These are phyloP conservation scores for Colletotrichum sp. DNA, from an alignment of 2,329 filamentous ascomycete genomes.

Conservation along the genomic window DNA sequence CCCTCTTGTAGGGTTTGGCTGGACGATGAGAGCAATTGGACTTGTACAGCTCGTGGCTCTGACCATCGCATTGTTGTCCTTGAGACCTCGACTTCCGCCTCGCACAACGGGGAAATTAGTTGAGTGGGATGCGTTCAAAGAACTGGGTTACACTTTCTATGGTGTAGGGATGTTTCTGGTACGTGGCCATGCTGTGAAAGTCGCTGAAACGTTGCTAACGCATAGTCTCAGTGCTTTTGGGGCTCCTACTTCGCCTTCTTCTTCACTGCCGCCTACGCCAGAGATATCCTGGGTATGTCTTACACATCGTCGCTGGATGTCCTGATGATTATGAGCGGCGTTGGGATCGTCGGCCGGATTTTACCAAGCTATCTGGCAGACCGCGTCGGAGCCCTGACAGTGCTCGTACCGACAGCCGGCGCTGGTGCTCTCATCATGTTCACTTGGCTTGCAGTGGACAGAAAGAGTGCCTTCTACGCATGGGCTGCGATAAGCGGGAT, in stretches of 20 bases:
- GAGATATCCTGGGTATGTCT: slow-evolving; percentile 37
- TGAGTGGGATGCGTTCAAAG: slow-evolving; percentile 50
- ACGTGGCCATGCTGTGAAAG: not conserved
- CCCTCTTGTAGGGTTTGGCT: slow-evolving; percentile 59
- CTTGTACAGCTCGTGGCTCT: slow-evolving; percentile 59
- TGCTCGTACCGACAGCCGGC: slow-evolving; percentile 43
- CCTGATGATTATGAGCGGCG: slow-evolving; percentile 57
- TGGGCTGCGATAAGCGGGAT: slow-evolving; percentile 34
- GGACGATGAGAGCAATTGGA: slow-evolving; percentile 63
- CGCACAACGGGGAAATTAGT: slow-evolving; percentile 43
- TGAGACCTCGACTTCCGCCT: slow-evolving; percentile 45
- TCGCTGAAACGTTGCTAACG: not conserved
- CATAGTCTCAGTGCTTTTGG: slow-evolving; percentile 49
- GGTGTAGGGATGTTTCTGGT: slow-evolving; percentile 35
- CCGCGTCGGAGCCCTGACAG: slow-evolving; percentile 54
- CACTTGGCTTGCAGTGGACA: slow-evolving; percentile 31
- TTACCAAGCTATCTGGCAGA: slow-evolving; percentile 53
- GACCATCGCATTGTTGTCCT: slow-evolving; percentile 37
- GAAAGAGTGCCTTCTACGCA: slow-evolving; percentile 26
- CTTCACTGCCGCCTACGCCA: slow-evolving; percentile 58
- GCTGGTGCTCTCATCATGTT: slow-evolving; percentile 26
- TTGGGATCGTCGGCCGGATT: slow-evolving; percentile 54
- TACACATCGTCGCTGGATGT: slow-evolving; percentile 43
- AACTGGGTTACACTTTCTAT: slow-evolving; percentile 44
- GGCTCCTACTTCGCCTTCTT: slow-evolving; percentile 62